Conservation (phyloP, 2,329 filamentous ascomycete genomes). For the Didymella pinodella region DNA sequence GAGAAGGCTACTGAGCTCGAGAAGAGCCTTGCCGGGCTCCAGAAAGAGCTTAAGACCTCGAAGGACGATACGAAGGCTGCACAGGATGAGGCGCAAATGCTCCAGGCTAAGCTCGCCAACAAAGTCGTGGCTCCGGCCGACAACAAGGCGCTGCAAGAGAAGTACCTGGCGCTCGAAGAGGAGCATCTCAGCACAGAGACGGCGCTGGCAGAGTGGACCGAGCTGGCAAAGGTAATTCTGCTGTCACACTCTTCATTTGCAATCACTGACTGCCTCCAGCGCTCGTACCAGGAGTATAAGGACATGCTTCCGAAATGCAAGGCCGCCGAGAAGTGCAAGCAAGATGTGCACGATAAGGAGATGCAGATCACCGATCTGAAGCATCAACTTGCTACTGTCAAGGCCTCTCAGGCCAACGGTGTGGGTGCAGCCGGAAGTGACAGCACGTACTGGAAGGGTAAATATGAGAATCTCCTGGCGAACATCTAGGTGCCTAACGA, state of each 20-base stretch:
- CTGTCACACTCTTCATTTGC: not conserved
- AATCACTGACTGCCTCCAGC: slow-evolving; percentile 24
- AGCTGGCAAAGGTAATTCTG: slow-evolving; percentile 33
- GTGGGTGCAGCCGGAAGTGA: slow-evolving; percentile 13
- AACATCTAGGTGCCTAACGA: slow-evolving; percentile 8
- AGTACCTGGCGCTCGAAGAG: slow-evolving; percentile 23
- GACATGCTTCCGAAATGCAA: slow-evolving; percentile 32
- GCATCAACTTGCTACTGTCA: slow-evolving; percentile 26
- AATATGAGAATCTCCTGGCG: slow-evolving; percentile 36
- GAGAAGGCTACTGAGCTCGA: slow-evolving; percentile 26
- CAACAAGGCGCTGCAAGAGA: slow-evolving; percentile 11
- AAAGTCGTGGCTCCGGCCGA: slow-evolving; percentile 3
- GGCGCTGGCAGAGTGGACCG: slow-evolving; percentile 30
- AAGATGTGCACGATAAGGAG: slow-evolving; percentile 26
- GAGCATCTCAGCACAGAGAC: slow-evolving; percentile 23
- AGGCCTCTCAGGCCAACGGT: slow-evolving; percentile 25
- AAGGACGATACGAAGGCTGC: slow-evolving; percentile 11
- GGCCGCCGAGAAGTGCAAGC: slow-evolving; percentile 30
- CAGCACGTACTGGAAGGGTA: slow-evolving; percentile 36
- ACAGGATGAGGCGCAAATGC: slow-evolving; percentile 1
- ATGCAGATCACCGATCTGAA: slow-evolving; percentile 29
- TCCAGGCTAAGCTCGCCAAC: slow-evolving; percentile 13
- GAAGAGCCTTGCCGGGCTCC: slow-evolving; percentile 19
- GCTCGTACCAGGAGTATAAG: slow-evolving; percentile 39
- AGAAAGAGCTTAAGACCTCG: slow-evolving; percentile 8